Conservation (phyloP, 345 rosid species). For the Gossypium mustelinum region DNA sequence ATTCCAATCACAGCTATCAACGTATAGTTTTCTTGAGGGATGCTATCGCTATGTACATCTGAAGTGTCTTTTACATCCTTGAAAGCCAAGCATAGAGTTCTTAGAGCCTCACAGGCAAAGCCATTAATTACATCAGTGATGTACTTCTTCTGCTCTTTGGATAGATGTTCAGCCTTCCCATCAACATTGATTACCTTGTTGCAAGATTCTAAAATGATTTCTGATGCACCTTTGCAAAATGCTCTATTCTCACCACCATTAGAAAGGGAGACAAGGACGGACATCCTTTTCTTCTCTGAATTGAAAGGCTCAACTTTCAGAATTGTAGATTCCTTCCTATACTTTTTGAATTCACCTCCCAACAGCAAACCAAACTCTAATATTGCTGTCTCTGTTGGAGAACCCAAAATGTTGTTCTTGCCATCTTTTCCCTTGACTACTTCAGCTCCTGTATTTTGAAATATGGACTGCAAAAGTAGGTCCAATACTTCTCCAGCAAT, state of each 20-base stretch:
- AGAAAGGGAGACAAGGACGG: constrained; percentile 54
- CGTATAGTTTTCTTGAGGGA: constrained; percentile 60
- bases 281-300: constrained; percentile 72
- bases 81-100: constrained; percentile 70
- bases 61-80: constrained; percentile 45
- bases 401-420: constrained; percentile 50
- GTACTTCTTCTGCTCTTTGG: constrained; percentile 36
- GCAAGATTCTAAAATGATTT: constrained; percentile 56
- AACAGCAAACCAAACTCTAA: constrained; percentile 61
- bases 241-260: constrained; percentile 35
- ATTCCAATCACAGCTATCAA: constrained; percentile 67
- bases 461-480: constrained; percentile 58
- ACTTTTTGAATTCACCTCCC: constrained; percentile 50
- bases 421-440: constrained; percentile 61
- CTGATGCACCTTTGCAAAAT: constrained; percentile 75
- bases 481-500: constrained; percentile 33
- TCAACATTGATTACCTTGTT: constrained; percentile 38
- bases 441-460: constrained; percentile 71
- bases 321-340: constrained; percentile 48
- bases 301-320: constrained; percentile 74
- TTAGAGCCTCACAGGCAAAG: constrained; percentile 60
- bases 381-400: constrained; percentile 71
- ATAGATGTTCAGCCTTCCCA: constrained; percentile 40
- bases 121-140: constrained; percentile 47
- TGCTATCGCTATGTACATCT: constrained; percentile 24